These are phyloP conservation scores for Sphaerulina vaccinii DNA, from an alignment of 2,329 filamentous ascomycete species.

Conservation along the genomic window DNA sequence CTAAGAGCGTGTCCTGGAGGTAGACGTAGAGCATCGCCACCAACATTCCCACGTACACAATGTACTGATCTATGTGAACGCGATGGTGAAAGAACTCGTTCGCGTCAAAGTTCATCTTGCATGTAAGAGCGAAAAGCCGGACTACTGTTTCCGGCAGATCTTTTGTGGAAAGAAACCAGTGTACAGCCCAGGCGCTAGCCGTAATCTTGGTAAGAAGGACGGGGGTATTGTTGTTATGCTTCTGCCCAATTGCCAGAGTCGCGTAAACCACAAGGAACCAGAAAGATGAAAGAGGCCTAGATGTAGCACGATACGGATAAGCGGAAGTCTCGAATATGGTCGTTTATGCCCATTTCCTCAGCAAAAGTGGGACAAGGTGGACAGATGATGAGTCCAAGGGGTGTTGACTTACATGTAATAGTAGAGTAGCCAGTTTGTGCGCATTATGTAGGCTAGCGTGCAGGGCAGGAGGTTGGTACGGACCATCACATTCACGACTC, in stretches of 20 bases:
- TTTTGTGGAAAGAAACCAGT: constrained; percentile 39
- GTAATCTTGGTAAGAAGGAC: constrained; percentile 52
- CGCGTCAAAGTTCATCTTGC: constrained; percentile 51
- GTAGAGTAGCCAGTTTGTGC: constrained; percentile 56
- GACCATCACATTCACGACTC: constrained; percentile 53
- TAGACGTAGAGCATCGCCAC: constrained; percentile 46
- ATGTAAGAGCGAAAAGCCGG: constrained; percentile 41
- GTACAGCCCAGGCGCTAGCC: constrained; percentile 44
- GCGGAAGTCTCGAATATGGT: neutral
- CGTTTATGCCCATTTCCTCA: too few species aligned
- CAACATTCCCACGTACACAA: constrained; percentile 58
- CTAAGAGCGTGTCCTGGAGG: constrained; percentile 20
- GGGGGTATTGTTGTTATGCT: constrained; percentile 45
- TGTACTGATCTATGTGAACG: constrained; percentile 53
- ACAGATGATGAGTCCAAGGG: neutral
- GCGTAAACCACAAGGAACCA: constrained; percentile 60
- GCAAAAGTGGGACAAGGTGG: too few species aligned
- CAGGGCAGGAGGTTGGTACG: constrained; percentile 58
- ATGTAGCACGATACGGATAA: neutral
- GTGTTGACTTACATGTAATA: constrained; percentile 51
- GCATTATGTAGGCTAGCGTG: constrained; percentile 55
- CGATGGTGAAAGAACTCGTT: constrained; percentile 51
- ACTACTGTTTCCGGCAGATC: constrained; percentile 47
- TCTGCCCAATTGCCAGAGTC: constrained; percentile 48
- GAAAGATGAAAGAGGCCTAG: constrained; percentile 47